Percentiles rank a stretch among this genome's conserved stretches.
phyloP scores from a whole-genome alignment of 2,329 filamentous ascomycete species.

The Periconia digitata region DNA sequence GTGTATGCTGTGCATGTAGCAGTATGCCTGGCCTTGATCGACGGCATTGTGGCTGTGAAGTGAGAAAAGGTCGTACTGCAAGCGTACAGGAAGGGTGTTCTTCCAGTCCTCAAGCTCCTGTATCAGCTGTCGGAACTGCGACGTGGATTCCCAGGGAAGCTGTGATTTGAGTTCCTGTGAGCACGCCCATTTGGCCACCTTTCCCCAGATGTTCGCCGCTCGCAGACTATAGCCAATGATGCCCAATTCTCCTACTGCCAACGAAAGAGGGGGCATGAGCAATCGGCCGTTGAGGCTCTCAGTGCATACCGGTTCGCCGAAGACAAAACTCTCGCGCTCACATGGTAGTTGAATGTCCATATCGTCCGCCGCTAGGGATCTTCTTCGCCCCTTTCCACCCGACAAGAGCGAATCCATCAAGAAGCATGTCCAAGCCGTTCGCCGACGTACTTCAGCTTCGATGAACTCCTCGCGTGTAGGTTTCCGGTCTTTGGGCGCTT shows the following conservation, averaged over 20 bases:
- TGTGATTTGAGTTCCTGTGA: slow-evolving; percentile 39
- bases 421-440: slow-evolving; percentile 47
- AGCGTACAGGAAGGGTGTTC: slow-evolving; percentile 34
- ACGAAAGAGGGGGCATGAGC: slow-evolving; percentile 30
- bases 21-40: slow-evolving; percentile 46
- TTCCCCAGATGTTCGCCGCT: slow-evolving; percentile 45
- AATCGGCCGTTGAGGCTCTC: slow-evolving; percentile 35
- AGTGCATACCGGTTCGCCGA: slow-evolving; percentile 42
- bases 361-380: slow-evolving; percentile 36
- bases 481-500: slow-evolving; percentile 30
- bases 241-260: slow-evolving; percentile 37
- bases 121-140: slow-evolving; percentile 41
- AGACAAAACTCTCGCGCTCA: slow-evolving; percentile 43
- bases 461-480: slow-evolving; percentile 45
- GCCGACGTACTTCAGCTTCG: slow-evolving; percentile 43
- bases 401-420: slow-evolving; percentile 47
- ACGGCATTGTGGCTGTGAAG: slow-evolving; percentile 46
- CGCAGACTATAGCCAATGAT: slow-evolving; percentile 44
- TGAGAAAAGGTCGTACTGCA: slow-evolving; percentile 42
- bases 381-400: slow-evolving; percentile 44
- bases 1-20: slow-evolving; percentile 47
- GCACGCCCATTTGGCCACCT: slow-evolving; percentile 45
- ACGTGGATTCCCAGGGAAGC: slow-evolving; percentile 39
- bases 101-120: slow-evolving; percentile 41
- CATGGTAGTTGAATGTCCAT: slow-evolving; percentile 45